Conservation (phyloP, 768 basidiomycete genomes). For the Leucogyrophana mollusca region DNA sequence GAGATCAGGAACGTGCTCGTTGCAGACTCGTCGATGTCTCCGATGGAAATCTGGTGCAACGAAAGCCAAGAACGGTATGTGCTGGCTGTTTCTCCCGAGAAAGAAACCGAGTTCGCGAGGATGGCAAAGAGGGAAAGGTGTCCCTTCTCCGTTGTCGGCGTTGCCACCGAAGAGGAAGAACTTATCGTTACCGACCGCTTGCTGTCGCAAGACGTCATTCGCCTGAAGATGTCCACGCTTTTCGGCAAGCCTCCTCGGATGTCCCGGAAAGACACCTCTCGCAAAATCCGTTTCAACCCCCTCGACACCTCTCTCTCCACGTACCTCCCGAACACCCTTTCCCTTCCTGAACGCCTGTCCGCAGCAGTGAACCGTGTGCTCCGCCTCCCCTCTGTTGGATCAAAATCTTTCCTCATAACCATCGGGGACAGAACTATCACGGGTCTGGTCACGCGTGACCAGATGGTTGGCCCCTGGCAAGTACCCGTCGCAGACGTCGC, state of each 20-base stretch:
- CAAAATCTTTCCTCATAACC: slow-evolving; percentile 97
- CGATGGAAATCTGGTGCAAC: slow-evolving; percentile 99
- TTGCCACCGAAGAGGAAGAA: slow-evolving; percentile 77
- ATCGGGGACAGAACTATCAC: slow-evolving; percentile 96
- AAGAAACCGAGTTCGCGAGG: slow-evolving; percentile 60
- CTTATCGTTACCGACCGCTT: slow-evolving; percentile 89
- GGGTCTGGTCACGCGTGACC: slow-evolving; percentile 92
- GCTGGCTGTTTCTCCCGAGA: slow-evolving; percentile 74
- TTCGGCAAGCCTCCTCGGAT: slow-evolving; percentile 97
- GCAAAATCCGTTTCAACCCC: slow-evolving; percentile 34
- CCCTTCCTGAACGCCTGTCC: slow-evolving; percentile 48
- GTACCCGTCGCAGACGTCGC: slow-evolving; percentile 97
- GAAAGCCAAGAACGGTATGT: slow-evolving; percentile 98
- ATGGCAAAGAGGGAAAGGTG: slow-evolving; percentile 89
- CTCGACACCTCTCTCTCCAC: slow-evolving; percentile 74
- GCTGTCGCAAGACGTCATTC: slow-evolving; percentile 75
- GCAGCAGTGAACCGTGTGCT: slow-evolving; percentile 80
- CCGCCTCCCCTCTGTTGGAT: slow-evolving; percentile 88
- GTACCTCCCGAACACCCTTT: slow-evolving; percentile 53
- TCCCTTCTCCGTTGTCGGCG: slow-evolving; percentile 90
- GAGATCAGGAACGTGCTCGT: slow-evolving; percentile 93
- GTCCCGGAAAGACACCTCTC: slow-evolving; percentile 66
- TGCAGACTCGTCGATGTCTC: slow-evolving; percentile 92
- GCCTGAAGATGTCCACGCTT: slow-evolving; percentile 89
- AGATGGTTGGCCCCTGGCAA: slow-evolving; percentile 99